phyloP scores from a whole-genome alignment of 257 asterid species.

The Leptodermis oblonga region DNA sequence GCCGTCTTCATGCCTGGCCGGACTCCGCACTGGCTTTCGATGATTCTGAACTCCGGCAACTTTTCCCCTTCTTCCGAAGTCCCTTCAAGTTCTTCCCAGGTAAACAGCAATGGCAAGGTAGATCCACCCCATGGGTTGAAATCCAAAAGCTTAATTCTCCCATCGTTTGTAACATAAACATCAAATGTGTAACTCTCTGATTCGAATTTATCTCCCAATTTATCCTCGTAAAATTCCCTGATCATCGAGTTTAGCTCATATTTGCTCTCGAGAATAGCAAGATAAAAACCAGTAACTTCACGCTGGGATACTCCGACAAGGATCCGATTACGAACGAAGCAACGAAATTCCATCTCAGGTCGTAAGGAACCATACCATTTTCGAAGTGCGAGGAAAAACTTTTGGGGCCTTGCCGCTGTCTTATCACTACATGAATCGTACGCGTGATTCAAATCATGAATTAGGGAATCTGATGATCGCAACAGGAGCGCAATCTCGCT shows the following conservation, averaged over 20 bases:
- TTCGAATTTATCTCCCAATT: conserved; percentile 47
- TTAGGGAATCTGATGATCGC: conserved; percentile 67
- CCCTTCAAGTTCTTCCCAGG: conserved; percentile 81
- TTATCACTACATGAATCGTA: conserved; percentile 66
- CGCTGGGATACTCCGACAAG: conserved; percentile 75
- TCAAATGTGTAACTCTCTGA: conserved; percentile 63
- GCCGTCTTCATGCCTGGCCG: conserved; percentile 87
- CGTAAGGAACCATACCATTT: conserved; percentile 69
- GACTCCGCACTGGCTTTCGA: conserved; percentile 58
- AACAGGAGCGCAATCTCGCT: conserved; percentile 71
- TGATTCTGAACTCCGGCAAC: conserved; percentile 52
- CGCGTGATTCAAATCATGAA: conserved; percentile 75
- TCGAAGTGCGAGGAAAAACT: conserved; percentile 68
- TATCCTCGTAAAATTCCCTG: conserved; percentile 34
- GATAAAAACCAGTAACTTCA: conserved; percentile 82
- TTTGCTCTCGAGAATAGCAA: conserved; percentile 50
- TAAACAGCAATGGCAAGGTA: conserved; percentile 67
- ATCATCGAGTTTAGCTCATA: conserved; percentile 32
- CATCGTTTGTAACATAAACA: conserved; percentile 62
- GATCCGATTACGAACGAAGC: conserved; percentile 45
- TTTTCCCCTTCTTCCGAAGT: conserved; percentile 24
- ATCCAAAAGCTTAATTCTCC: conserved; percentile 74
- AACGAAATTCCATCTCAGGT: conserved; percentile 92
- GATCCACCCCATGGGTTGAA: conserved; percentile 90
- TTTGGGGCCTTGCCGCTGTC: conserved; percentile 54